phyloP scores from a whole-genome alignment of 306 rosid species.

The Vicia faba region DNA sequence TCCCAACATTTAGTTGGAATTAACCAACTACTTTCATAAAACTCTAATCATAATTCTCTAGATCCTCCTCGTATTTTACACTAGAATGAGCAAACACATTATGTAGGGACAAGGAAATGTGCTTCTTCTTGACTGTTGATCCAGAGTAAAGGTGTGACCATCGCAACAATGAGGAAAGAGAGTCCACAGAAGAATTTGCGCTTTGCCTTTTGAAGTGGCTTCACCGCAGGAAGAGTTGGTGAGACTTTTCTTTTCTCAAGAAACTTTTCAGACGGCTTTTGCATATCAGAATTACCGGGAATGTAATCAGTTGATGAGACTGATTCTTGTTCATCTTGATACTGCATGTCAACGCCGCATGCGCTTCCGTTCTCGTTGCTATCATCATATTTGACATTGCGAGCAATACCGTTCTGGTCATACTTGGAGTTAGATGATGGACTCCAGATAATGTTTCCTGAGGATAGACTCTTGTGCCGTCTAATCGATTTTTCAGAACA shows the following conservation, averaged over 20 bases:
- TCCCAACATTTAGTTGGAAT: conserved; percentile 39
- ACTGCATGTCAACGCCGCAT: conserved; percentile 45
- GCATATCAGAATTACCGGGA: conserved; percentile 43
- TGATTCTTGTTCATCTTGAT: conserved; percentile 60
- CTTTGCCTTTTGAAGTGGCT: conserved; percentile 41
- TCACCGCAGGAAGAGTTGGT: conserved; percentile 31
- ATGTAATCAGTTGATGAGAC: conserved; percentile 67
- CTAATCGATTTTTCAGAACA: conserved; percentile 46
- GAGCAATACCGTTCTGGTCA: conserved; percentile 40
- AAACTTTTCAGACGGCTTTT: conserved; percentile 40
- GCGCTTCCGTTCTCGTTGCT: conserved; percentile 46
- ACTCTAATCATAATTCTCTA: conserved; percentile 23
- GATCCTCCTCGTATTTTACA: conserved; percentile 25
- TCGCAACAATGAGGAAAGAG: conserved; percentile 53
- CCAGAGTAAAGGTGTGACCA: conserved; percentile 57
- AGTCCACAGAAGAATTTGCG: conserved; percentile 58
- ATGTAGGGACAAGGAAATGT: conserved; percentile 73
- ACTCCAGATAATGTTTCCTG: conserved; percentile 56
- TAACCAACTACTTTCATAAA: conserved; percentile 4
- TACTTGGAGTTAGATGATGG: conserved; percentile 48
- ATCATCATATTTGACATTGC: conserved; percentile 36
- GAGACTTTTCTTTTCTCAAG: conserved; percentile 35
- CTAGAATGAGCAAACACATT: conserved; percentile 28
- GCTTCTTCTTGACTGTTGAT: conserved; percentile 58
- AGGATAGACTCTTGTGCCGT: conserved; percentile 57